phyloP scores from a whole-genome alignment of 2,329 filamentous ascomycete genomes.

The Curvularia hawaiiensis region DNA sequence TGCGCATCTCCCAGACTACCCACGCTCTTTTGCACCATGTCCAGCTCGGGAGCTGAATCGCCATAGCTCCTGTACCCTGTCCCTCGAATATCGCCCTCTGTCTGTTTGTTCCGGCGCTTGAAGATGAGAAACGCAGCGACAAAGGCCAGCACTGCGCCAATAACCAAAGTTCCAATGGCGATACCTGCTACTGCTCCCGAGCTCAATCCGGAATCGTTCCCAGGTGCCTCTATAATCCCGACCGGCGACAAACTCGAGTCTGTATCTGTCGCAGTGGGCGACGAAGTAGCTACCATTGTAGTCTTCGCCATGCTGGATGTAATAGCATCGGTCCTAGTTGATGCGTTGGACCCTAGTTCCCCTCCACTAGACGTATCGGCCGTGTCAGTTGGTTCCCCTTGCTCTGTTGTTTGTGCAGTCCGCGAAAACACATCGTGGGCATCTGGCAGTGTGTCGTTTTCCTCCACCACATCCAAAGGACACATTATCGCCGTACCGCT shows the following conservation, averaged over 20 bases:
- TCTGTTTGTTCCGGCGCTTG: conserved; percentile 28
- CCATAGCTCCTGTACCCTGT: conserved; percentile 22
- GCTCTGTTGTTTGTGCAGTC: not conserved
- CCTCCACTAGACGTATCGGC: not conserved
- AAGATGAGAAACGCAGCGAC: conserved; percentile 36
- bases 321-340: not conserved
- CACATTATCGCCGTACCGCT: not conserved
- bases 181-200: conserved; percentile 30
- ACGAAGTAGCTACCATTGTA: not conserved
- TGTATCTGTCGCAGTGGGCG: not conserved
- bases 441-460: not conserved
- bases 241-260: not conserved
- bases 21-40: conserved; percentile 29
- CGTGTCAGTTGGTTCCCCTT: not conserved
- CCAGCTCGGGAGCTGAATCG: conserved; percentile 33
- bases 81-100: conserved; percentile 7
- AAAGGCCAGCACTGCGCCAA: conserved; percentile 39
- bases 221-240: not conserved
- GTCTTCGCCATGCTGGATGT: not conserved
- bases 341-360: not conserved
- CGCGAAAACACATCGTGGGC: not conserved
- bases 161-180: conserved; percentile 29
- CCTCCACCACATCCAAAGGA: not conserved
- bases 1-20: conserved; percentile 17
- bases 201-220: conserved; percentile 8